These are phyloP conservation scores for Cylindrotheca fusiformis DNA, from an alignment of 108 stramenopile species.

Conservation along the genomic window DNA sequence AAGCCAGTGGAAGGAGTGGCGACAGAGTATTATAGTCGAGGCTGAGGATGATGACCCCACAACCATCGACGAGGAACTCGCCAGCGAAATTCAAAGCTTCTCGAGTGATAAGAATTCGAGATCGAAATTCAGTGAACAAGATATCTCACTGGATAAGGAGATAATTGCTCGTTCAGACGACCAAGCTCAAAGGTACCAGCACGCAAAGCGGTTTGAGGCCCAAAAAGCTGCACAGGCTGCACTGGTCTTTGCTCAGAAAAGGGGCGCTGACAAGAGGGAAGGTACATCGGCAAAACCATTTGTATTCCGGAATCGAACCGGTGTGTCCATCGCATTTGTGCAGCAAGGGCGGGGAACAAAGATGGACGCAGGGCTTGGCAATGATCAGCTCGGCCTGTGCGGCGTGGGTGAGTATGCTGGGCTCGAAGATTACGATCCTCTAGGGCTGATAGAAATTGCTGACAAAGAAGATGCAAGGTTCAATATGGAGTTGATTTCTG, in stretches of 20 bases:
- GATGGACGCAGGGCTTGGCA: neutral
- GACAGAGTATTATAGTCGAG: slow-evolving; percentile 17
- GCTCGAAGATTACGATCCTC: slow-evolving; percentile 23
- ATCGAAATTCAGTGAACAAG: neutral
- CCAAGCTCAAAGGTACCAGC: neutral
- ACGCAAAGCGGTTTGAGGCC: slow-evolving; percentile 12
- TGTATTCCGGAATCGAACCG: slow-evolving; percentile 60
- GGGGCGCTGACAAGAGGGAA: slow-evolving; percentile 42
- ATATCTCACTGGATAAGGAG: neutral
- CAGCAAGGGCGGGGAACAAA: slow-evolving; percentile 16
- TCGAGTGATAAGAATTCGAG: neutral
- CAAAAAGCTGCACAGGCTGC: slow-evolving; percentile 54
- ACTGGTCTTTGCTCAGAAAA: slow-evolving; percentile 46
- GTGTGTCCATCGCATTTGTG: slow-evolving; percentile 52
- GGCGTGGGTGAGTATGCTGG: slow-evolving; percentile 35
- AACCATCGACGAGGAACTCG: neutral
- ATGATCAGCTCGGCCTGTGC: neutral
- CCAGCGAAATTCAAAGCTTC: neutral
- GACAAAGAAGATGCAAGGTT: slow-evolving; percentile 56
- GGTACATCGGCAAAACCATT: slow-evolving; percentile 60
- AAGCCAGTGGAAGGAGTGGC: slow-evolving; percentile 41
- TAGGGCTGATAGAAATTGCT: slow-evolving; percentile 22
- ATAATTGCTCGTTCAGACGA: neutral
- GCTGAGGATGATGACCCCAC: slow-evolving; percentile 5
- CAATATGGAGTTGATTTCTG: slow-evolving; percentile 37